These are phyloP conservation scores for Sequoia sempervirens DNA, from an alignment of 75 land plant genomes.

Conservation along the genomic window DNA sequence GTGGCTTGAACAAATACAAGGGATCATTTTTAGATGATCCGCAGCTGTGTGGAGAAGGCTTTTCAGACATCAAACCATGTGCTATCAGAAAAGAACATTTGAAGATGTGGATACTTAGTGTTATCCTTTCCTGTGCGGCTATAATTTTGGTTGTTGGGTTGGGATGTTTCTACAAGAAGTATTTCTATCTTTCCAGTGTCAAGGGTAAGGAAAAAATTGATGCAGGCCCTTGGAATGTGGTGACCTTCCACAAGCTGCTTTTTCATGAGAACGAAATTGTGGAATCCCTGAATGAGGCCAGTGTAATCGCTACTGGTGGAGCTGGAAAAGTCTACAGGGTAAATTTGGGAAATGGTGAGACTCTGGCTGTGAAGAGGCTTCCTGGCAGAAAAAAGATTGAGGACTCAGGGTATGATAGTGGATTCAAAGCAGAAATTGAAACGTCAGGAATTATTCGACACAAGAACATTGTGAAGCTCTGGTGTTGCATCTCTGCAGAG, in stretches of 20 bases:
- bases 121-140: constrained; percentile 25
- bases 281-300: constrained; percentile 22
- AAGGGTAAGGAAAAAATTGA: constrained; percentile 16
- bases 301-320: constrained; percentile 33
- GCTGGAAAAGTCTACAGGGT: constrained; percentile 43
- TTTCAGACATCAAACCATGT: background rate
- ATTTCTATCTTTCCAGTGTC: constrained; percentile 20
- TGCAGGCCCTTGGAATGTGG: constrained; percentile 2
- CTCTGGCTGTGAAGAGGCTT: constrained; percentile 47
- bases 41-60: constrained; percentile 14
- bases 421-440: constrained; percentile 22
- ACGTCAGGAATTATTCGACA: constrained; percentile 31
- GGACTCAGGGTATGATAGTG: background rate
- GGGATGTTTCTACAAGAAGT: constrained; percentile 36
- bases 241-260: constrained; percentile 18
- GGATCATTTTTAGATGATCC: constrained; percentile 20
- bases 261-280: constrained; percentile 25
- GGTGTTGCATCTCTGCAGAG: constrained; percentile 27
- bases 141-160: constrained; percentile 44
- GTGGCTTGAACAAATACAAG: constrained; percentile 38
- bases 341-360: constrained; percentile 20
- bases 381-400: background rate
- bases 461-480: constrained; percentile 37
- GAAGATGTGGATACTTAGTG: constrained; percentile 25
- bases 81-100: background rate